phyloP scores from a whole-genome alignment of 1,284 basidiomycete genomes.

The Ceratobasidium sp. region DNA sequence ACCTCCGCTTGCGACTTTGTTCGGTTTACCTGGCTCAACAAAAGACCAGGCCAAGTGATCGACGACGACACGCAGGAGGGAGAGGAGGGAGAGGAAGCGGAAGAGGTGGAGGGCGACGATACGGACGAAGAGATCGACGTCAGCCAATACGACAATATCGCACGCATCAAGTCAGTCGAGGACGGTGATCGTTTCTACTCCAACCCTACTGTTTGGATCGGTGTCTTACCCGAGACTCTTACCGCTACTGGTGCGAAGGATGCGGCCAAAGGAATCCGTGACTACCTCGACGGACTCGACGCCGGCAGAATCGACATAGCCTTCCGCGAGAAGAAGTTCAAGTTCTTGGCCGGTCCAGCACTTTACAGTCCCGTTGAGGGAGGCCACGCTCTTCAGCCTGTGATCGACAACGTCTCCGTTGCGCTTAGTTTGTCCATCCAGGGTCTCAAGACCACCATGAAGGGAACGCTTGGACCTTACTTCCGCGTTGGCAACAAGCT shows the following conservation, averaged over 20 bases:
- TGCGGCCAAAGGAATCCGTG: conserved; percentile 55
- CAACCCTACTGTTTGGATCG: conserved; percentile 60
- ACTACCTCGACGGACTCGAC: conserved; percentile 52
- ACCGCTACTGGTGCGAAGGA: conserved; percentile 55
- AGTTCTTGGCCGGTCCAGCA: conserved; percentile 52
- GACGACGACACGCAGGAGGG: no score
- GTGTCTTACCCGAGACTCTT: conserved; percentile 57
- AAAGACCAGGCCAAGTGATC: no score
- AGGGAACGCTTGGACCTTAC: conserved; percentile 60
- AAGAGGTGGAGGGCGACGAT: no score
- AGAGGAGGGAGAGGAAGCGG: no score
- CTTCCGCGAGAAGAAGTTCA: conserved; percentile 55
- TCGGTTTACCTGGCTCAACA: no score
- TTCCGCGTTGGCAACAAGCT: conserved; percentile 56
- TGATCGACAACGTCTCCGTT: conserved; percentile 55
- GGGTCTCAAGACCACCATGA: conserved; percentile 53
- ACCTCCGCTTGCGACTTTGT: no score
- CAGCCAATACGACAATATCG: conserved; percentile 51
- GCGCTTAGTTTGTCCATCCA: conserved; percentile 51
- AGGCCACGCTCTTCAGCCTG: conserved; percentile 55
- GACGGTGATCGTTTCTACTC: conserved; percentile 50
- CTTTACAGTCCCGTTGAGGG: conserved; percentile 56
- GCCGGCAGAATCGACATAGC: conserved; percentile 57
- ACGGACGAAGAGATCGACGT: no score
- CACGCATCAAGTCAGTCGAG: conserved; percentile 51